Evolutionary conservation across 2,329 filamentous ascomycete species (phyloP), one percentile per base, ranked within the genome.

Genomic region (Aspergillus arachidicola): DNA sequence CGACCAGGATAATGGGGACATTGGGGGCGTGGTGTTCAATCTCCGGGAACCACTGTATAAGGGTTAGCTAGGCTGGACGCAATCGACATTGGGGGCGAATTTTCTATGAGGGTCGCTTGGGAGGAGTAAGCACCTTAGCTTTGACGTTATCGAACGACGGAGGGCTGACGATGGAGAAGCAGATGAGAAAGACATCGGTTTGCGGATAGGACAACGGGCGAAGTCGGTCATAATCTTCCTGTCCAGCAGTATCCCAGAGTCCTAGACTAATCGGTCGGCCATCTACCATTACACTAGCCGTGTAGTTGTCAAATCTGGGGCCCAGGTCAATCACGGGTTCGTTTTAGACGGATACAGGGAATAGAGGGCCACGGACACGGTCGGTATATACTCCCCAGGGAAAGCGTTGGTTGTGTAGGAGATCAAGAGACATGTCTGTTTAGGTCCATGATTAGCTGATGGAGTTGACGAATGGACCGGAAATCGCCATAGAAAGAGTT

Each of bases 401-500:
- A 99, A 99, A 69, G 95, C 95, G 84, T 98, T 99, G 68, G 95
- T 99, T 68, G 95, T 98, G 84, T 99, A 99, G 59, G 94, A 98
- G 79, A 99, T 99, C 74, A 99, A 89, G 64, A 99, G 89, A 85
- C 95, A 99, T 86, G 95, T 99, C 94, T 97, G 68, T 51, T 61
- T 16, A 11, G 36, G 28, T 30, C 45, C 41, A 48, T n/a, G 45
- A 59, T 63, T 45, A 57, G 38, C 32, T 38, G 41, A 38, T 26
- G 51, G 36, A 16, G 16, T 32, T 41, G 26, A 48, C 19, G 28
- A 41, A 62, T 57, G 36, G 57, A 32, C 14, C 4, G 5, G 48
- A 19, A 19, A 21, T n/a, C 30, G 4, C 10, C 19, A 10, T 41
- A 58, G 63, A 57, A 58, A 58, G 38, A 55, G 34, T 63, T 61